Percentiles rank a stretch among this genome's conserved stretches.
Evolutionary conservation across 176 grass and related monocot genomes (phyloP).

Genomic region (Saccharum spontaneum): DNA sequence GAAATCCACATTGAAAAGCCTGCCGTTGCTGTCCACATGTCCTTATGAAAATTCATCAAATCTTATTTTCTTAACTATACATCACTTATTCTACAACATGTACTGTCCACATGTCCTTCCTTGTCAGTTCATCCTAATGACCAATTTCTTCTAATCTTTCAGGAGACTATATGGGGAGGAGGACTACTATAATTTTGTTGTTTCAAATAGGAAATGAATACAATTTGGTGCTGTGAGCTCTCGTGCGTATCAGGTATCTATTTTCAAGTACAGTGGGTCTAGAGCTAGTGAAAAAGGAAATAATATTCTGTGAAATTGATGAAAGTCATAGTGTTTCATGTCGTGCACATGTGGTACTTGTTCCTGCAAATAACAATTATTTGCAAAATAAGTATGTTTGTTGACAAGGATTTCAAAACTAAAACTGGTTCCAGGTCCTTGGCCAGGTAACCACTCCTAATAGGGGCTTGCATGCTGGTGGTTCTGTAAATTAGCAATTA

Average conservation of each 20-base stretch:
- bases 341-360: background rate
- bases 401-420: slow-evolving; percentile 14
- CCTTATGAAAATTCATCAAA: background rate
- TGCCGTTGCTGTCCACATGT: background rate
- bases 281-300: background rate
- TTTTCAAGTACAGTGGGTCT: background rate
- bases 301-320: background rate
- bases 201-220: slow-evolving; percentile 54
- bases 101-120: background rate
- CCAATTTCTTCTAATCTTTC: slow-evolving; percentile 39
- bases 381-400: slow-evolving; percentile 8
- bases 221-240: slow-evolving; percentile 12
- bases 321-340: background rate
- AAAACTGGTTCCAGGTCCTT: background rate
- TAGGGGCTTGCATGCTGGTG: background rate
- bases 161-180: slow-evolving; percentile 82
- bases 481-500: background rate
- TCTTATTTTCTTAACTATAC: background rate
- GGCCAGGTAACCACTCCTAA: background rate
- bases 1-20: background rate
- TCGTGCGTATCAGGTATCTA: slow-evolving; percentile 32
- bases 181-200: slow-evolving; percentile 66
- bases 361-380: background rate
- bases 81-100: slow-evolving; percentile 7
- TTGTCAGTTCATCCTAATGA: background rate